These are phyloP conservation scores for Calonectria hawksworthii DNA, from an alignment of 2,329 filamentous ascomycete species.

Conservation along the genomic window DNA sequence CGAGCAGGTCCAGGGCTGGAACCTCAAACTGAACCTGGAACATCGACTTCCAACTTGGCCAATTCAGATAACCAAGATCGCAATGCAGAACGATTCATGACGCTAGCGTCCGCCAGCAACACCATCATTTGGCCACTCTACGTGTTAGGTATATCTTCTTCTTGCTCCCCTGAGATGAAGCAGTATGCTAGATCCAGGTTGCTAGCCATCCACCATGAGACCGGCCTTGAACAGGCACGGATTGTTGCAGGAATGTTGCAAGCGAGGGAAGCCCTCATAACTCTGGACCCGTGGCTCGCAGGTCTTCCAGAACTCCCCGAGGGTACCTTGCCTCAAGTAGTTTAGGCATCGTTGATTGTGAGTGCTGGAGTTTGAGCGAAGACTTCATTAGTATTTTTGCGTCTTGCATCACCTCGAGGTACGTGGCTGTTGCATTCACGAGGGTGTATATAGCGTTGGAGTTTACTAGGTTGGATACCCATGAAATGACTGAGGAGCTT, in stretches of 20 bases:
- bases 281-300: constrained; percentile 14
- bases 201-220: constrained; percentile 60
- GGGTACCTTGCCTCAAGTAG: constrained; percentile 42
- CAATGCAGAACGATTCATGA: constrained; percentile 62
- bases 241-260: constrained; percentile 59
- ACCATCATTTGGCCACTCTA: constrained; percentile 66
- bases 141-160: constrained; percentile 62
- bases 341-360: constrained; percentile 35
- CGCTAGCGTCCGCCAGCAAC: constrained; percentile 62
- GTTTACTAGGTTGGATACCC: constrained; percentile 27
- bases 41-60: constrained; percentile 57
- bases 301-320: constrained; percentile 47
- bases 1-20: background rate
- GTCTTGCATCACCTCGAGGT: constrained; percentile 5
- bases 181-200: constrained; percentile 62
- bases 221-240: constrained; percentile 60
- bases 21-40: constrained; percentile 37
- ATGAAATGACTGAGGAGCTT: constrained; percentile 16
- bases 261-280: constrained; percentile 44
- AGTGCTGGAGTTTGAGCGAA: background rate
- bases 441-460: constrained; percentile 20
- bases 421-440: constrained; percentile 15
- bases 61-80: constrained; percentile 51
- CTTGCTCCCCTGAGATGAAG: constrained; percentile 57
- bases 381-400: background rate